These are phyloP conservation scores for Coprinopsis strossmayeri DNA, from an alignment of 768 basidiomycete genomes.

Conservation along the genomic window DNA sequence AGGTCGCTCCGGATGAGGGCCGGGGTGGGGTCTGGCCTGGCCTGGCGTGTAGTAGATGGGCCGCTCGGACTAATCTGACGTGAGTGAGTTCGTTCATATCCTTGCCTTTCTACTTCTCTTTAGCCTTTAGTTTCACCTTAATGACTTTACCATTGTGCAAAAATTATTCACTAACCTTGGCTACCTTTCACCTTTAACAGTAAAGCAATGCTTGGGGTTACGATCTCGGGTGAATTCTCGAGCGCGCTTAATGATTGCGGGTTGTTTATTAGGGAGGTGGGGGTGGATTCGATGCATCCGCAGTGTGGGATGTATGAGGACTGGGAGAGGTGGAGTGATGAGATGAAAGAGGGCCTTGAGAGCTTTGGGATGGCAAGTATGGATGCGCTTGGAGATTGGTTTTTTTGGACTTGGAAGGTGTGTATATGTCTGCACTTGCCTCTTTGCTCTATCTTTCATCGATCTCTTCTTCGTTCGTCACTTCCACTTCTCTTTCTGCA, in stretches of 20 bases:
- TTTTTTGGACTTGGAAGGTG: conserved; percentile 32
- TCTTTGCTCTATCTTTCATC: too few species aligned
- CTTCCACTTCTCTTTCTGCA: too few species aligned
- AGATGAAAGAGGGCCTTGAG: conserved; percentile 23
- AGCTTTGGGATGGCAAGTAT: conserved; percentile 46
- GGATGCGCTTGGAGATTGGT: conserved; percentile 25
- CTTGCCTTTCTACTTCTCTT: conserved; percentile 36
- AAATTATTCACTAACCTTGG: too few species aligned
- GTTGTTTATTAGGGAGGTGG: conserved; percentile 21
- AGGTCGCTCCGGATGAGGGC: conserved; percentile 21
- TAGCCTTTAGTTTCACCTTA: too few species aligned
- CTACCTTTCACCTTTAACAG: too few species aligned
- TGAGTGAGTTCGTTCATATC: conserved; percentile 23
- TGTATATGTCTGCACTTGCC: not conserved
- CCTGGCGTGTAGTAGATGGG: conserved; percentile 55
- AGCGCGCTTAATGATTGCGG: conserved; percentile 60
- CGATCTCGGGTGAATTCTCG: conserved; percentile 71
- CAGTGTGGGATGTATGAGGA: conserved; percentile 27
- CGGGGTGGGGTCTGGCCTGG: conserved; percentile 39
- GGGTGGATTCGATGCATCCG: conserved; percentile 46
- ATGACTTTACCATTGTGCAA: too few species aligned
- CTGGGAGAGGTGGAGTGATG: conserved; percentile 42
- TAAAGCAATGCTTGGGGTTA: too few species aligned
- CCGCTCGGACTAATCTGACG: conserved; percentile 43
- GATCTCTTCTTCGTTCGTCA: too few species aligned